Conservation (phyloP, 192 early-diverging fungal species). For the Piromyces finnis region DNA sequence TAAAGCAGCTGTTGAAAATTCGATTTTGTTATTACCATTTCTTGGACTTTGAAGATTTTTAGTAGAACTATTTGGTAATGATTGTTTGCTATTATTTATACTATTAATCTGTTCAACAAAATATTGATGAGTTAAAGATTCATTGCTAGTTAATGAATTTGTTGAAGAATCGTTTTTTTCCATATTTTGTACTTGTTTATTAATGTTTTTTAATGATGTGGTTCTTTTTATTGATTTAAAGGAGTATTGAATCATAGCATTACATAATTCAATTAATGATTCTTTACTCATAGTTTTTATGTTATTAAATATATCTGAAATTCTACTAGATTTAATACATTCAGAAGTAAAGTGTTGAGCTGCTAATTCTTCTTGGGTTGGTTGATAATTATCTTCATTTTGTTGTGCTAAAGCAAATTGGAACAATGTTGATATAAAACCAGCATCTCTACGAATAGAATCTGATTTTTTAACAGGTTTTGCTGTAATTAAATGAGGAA, state of each 20-base stretch:
- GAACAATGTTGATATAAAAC: slow-evolving; percentile 56
- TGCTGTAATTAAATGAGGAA: slow-evolving; percentile 34
- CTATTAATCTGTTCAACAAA: background rate
- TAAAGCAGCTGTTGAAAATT: background rate
- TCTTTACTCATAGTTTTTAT: slow-evolving; percentile 23
- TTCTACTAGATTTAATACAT: slow-evolving; percentile 47
- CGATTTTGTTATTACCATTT: background rate
- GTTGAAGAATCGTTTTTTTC: background rate
- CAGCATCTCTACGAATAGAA: slow-evolving; percentile 26
- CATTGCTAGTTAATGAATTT: background rate
- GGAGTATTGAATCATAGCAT: slow-evolving; percentile 1
- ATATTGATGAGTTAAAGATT: background rate
- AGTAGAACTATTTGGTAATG: background rate
- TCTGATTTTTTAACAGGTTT: slow-evolving; percentile 12
- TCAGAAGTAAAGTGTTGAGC: slow-evolving; percentile 39
- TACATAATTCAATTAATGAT: slow-evolving; percentile 6
- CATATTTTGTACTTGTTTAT: background rate
- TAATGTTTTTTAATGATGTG: background rate
- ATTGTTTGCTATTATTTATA: background rate
- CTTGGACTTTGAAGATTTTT: background rate
- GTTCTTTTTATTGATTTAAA: background rate
- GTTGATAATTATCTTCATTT: slow-evolving; percentile 21
- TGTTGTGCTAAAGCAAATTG: slow-evolving; percentile 44
- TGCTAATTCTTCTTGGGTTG: slow-evolving; percentile 51
- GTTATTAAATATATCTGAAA: slow-evolving; percentile 36